Base-by-base conservation (phyloP, 2,329 filamentous ascomycete species). In the Phoma sp. region DNA sequence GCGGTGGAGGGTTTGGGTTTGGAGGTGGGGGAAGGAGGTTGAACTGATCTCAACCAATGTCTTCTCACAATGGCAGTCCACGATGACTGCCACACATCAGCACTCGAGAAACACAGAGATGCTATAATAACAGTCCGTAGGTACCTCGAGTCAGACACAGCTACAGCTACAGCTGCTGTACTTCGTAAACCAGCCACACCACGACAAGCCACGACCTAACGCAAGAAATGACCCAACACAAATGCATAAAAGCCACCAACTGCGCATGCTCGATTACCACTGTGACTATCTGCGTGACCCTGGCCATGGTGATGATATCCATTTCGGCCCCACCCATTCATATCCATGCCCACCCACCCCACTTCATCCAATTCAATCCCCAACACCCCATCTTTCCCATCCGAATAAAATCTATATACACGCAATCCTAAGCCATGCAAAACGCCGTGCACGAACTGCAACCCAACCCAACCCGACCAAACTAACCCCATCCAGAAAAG, bases 11-110 rank as follows among this genome's bases (percentile, higher is more conserved):
- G 7, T 68, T 71, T 48, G 62, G 62, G 27, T 67, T 73, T 21
- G 62, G 61, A 3, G 65, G 66, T 5, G 29, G 67, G 38, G 71
- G 71, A 38, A 64, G 68, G 55, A 65, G 67, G 38, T 55, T 72
- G 50, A 65, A 63, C 36, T 66, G 60, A 44, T 31, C 29, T 31
- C 29, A 9, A 13, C 3, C 9, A 31, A 9, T 4, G 3, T 12
- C n/a, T 35, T 6, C 29, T 4, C 29, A 9, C 12, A 4, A 31
- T 3, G 29, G 10, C 29, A 31, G 29, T 8, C 29, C 3, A 24
- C 22, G 29, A 31, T 12, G 29, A 10, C 4, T 4, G 10, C 4
- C 10, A 31, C 29, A 10, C 29, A 31, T 12, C 29, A 31, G 29
- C 29, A 10, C 29, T 31, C 12, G 4, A 31, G 10, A 31, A 31